phyloP scores from a whole-genome alignment of 108 stramenopile species.

The Parmales sp. region DNA sequence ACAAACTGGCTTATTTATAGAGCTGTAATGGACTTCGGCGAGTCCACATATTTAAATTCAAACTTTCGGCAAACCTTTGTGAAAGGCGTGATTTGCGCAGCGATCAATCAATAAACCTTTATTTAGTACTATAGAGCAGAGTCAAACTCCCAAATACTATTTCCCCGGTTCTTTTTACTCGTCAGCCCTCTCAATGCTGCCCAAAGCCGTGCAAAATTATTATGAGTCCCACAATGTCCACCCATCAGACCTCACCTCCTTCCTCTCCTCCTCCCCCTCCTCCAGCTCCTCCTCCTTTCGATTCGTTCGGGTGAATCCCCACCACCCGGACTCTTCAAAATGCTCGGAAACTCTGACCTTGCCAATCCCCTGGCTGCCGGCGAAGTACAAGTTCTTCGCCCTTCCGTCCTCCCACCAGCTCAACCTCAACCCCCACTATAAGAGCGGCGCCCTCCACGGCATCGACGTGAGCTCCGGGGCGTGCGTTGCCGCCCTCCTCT shows the following conservation, averaged over 20 bases:
- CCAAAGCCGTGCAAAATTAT: neutral
- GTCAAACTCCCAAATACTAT: too few relatives aligned
- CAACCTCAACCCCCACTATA: neutral
- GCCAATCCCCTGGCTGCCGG: neutral
- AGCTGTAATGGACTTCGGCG: too few relatives aligned
- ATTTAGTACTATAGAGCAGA: too few relatives aligned
- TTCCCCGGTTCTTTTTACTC: neutral
- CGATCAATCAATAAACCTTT: too few relatives aligned
- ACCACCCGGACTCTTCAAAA: too few relatives aligned
- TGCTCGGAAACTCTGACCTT: neutral
- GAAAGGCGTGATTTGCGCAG: too few relatives aligned
- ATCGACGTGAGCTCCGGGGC: constrained; percentile 82
- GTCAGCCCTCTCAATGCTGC: neutral
- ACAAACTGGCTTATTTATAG: too few relatives aligned
- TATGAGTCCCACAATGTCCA: neutral
- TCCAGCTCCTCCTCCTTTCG: neutral
- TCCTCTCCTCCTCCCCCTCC: neutral
- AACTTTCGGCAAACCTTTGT: too few relatives aligned
- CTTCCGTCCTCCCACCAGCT: neutral
- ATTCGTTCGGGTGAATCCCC: neutral
- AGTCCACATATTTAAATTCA: too few relatives aligned
- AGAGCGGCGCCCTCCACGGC: constrained; percentile 45
- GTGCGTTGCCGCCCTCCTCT: constrained; percentile 58
- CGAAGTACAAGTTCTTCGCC: neutral
- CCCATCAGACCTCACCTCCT: neutral